Percentiles rank a stretch among this genome's conserved stretches.
Evolutionary conservation across 2,329 filamentous ascomycete genomes (phyloP).

Genomic region (Alternaria brassicicola): DNA sequence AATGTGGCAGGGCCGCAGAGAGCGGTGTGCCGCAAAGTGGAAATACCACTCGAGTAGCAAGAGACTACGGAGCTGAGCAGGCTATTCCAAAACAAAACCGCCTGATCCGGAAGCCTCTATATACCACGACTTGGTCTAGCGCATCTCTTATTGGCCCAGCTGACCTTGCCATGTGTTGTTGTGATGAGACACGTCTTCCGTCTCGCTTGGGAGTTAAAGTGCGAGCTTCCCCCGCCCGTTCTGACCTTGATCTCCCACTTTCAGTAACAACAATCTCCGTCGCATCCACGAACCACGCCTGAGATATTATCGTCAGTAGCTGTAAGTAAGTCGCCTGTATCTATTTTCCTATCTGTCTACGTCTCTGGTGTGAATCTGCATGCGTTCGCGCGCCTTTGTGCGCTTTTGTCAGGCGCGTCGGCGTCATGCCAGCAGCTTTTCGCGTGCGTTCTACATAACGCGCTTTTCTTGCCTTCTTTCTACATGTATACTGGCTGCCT

Average conservation of each 20-base stretch:
- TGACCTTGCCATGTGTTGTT: constrained; percentile 22
- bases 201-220: constrained; percentile 11
- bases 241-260: constrained; percentile 10
- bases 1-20: neutral
- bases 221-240: constrained; percentile 10
- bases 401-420: constrained; percentile 2
- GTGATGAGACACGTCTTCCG: constrained; percentile 19
- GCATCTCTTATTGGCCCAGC: constrained; percentile 15
- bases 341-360: neutral
- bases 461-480: neutral
- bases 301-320: neutral
- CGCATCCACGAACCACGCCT: constrained; percentile 12
- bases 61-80: neutral
- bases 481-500: neutral
- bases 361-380: neutral
- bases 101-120: neutral
- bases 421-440: constrained; percentile 1
- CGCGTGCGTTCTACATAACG: neutral
- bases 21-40: neutral
- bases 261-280: constrained; percentile 20
- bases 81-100: neutral
- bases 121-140: neutral
- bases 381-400: neutral
- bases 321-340: constrained; percentile 21
- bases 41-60: neutral